A percentile compares a stretch with the other conserved stretches of the same genome.
Conservation (phyloP, 257 asterid species). For the Nicotiana benthamiana region DNA sequence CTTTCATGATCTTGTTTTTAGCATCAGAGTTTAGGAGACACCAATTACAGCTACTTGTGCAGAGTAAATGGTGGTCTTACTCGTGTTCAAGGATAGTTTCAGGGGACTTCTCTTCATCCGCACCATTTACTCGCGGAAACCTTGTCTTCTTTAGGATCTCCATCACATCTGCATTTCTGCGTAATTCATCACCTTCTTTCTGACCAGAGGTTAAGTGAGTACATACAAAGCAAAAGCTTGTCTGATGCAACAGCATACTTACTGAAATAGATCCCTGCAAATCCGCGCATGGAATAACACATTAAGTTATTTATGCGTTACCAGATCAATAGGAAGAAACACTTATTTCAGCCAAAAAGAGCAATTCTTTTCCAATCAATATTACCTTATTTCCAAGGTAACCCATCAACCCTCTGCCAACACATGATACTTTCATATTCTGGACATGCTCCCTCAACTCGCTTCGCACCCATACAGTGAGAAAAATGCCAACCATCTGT, state of each 20-base stretch:
- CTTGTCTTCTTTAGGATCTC: constrained; percentile 89
- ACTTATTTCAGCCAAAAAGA: background rate
- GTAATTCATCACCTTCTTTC: constrained; percentile 94
- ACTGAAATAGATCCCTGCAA: constrained; percentile 94
- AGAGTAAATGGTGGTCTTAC: constrained; percentile 32
- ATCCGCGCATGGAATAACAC: background rate
- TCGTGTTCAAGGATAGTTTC: constrained; percentile 84
- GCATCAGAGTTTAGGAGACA: background rate
- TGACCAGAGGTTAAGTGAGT: constrained; percentile 95
- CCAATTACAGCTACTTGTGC: background rate
- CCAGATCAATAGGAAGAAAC: background rate
- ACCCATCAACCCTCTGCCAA: constrained; percentile 98
- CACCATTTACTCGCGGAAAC: constrained; percentile 70
- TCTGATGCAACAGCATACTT: constrained; percentile 94
- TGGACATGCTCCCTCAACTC: constrained; percentile 78
- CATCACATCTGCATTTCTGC: constrained; percentile 87
- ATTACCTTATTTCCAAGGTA: constrained; percentile 96
- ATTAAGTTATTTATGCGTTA: background rate
- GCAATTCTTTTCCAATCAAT: background rate
- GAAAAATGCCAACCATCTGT: constrained; percentile 96
- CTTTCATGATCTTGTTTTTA: background rate
- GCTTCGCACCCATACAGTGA: constrained; percentile 89
- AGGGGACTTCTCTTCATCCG: constrained; percentile 76
- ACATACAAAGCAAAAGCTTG: constrained; percentile 97
- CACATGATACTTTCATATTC: constrained; percentile 85